Conservation (phyloP, 1,284 basidiomycete genomes). For the Volvariella surrecta region DNA sequence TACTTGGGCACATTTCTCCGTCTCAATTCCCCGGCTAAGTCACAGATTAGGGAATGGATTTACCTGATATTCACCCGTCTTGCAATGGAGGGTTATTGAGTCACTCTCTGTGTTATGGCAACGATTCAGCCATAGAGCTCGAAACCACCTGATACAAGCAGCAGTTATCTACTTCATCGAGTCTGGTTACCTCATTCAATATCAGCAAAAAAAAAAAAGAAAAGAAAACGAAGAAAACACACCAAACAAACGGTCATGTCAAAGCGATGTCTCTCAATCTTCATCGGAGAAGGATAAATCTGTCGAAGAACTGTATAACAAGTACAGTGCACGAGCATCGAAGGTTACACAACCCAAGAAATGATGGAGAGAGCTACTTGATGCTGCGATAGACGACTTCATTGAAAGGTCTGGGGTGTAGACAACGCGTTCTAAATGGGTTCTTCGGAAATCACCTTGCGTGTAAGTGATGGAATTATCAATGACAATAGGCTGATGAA, state of each 20-base stretch:
- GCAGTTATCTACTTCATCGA: constrained; percentile 12
- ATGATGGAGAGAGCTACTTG: neutral
- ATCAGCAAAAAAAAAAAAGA: neutral
- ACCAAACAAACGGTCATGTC: neutral
- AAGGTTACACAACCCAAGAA: neutral
- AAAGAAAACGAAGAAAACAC: neutral
- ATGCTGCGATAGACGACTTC: constrained; percentile 7
- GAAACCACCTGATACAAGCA: constrained; percentile 7
- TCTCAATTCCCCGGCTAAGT: neutral
- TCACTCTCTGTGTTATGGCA: constrained; percentile 13
- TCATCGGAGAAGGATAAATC: constrained; percentile 3
- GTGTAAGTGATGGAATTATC: neutral
- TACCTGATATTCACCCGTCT: constrained; percentile 22
- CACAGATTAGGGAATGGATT: constrained; percentile 21
- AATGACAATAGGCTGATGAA: neutral
- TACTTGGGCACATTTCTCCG: constrained; percentile 1
- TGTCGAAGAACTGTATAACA: constrained; percentile 11
- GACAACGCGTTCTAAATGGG: neutral
- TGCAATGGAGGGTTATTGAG: constrained; percentile 21
- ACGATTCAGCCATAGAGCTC: constrained; percentile 12
- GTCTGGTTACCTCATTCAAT: constrained; percentile 10
- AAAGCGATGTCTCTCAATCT: too few species aligned
- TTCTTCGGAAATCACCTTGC: neutral
- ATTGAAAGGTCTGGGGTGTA: constrained; percentile 8
- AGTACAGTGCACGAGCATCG: constrained; percentile 5